These are phyloP conservation scores for Paramecium sexaurelia DNA, from an alignment of 73 alveolate genomes.

Conservation along the genomic window DNA sequence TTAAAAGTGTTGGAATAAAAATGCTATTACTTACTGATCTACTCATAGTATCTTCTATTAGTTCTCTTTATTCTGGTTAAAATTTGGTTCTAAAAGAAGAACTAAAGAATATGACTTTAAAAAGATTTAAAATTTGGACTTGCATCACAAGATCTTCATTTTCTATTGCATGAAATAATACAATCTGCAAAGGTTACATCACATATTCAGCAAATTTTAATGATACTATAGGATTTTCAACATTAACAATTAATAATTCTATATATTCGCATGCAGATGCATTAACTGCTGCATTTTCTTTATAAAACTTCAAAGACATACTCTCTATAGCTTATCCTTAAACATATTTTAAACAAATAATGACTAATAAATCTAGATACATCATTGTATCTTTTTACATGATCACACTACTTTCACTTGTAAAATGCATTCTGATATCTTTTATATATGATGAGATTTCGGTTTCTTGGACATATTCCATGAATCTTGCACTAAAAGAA, in stretches of 20 bases:
- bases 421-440: slow-evolving; percentile 64
- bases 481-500: slow-evolving; percentile 49
- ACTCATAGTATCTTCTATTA: slow-evolving; percentile 53
- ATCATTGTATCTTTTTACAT: slow-evolving; percentile 53
- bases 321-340: slow-evolving; percentile 69
- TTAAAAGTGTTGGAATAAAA: slow-evolving; percentile 61
- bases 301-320: slow-evolving; percentile 60
- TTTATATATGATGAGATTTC: slow-evolving; percentile 40
- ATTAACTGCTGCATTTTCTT: slow-evolving; percentile 70
- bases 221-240: slow-evolving; percentile 60
- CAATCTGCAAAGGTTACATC: slow-evolving; percentile 60
- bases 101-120: slow-evolving; percentile 57
- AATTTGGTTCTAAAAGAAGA: slow-evolving; percentile 55
- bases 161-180: slow-evolving; percentile 57
- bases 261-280: slow-evolving; percentile 72
- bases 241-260: slow-evolving; percentile 58
- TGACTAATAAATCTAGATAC: slow-evolving; percentile 62
- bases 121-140: slow-evolving; percentile 59
- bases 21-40: slow-evolving; percentile 55
- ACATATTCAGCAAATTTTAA: slow-evolving; percentile 59
- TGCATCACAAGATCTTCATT: slow-evolving; percentile 65
- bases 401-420: slow-evolving; percentile 48
- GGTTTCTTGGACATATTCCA: slow-evolving; percentile 40
- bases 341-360: slow-evolving; percentile 58
- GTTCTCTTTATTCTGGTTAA: neutral